Base-by-base conservation (phyloP, 441 rosid genomes). In the Bruguiera hainesii region DNA sequence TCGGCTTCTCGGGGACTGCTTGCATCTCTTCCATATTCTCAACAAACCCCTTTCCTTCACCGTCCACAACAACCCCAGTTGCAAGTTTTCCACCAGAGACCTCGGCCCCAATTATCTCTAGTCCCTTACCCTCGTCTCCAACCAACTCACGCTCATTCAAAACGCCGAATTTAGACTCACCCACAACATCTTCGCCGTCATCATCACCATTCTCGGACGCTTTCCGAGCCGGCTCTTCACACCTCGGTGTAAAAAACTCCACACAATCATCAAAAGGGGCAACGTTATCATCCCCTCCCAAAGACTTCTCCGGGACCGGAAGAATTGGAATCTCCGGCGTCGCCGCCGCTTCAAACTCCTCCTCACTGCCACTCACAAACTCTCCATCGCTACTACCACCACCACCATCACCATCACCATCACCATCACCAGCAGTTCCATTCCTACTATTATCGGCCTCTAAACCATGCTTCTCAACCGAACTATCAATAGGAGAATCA, bases 301-400 rank as follows among this genome's bases (percentile, higher is more conserved):
- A 60, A 5, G 20, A 57, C 42, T 26, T 37, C 46, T 37, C 46
- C 46, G 46, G 46, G 1, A 0, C 84, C 28, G 67, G 74, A 62
- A 61, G 49, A 67, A 35, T 10, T 2, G 70, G 76, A 71, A 48
- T 57, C 60, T 78, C 81, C 31, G 75, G 48, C 1, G 81, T 8
- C 9, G 37, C 37, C 33, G 33, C 33, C 1, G 5, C 63, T 51
- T 80, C 83, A 13, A 85, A 70, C 37, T 33, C 37, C 77, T 82
- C 85, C 7, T 42, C 80, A 60, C 69, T 69, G 71, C 30, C 61
- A 59, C 68, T 70, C 55, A 49, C 64, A 75, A 56, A 20, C 18
- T 5, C 56, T 8, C 19, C 21, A 49, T 1, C 62, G 26, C 15
- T 49, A 6, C 33, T 30, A 6, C 33, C 33, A 30, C 33, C 6